phyloP scores from a whole-genome alignment of 2,329 filamentous ascomycete species.

The Blumeria graminis region DNA sequence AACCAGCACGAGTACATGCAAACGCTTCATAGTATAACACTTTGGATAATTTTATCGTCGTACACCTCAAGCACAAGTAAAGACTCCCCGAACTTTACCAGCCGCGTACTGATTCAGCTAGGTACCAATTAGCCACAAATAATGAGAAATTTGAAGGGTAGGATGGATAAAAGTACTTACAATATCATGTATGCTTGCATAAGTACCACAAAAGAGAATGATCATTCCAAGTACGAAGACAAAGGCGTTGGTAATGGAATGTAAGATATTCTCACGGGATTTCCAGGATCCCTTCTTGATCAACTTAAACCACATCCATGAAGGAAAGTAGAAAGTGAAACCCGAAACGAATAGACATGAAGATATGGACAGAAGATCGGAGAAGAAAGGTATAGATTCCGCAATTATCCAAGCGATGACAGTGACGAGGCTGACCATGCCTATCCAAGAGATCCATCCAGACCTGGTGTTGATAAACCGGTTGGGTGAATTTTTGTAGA shows the following conservation, averaged over 20 bases:
- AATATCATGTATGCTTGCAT: constrained; percentile 1
- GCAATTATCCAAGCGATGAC: constrained; percentile 41
- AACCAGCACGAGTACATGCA: no score
- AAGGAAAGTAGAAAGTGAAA: constrained; percentile 12
- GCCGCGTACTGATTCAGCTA: not conserved
- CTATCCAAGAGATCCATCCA: constrained; percentile 25
- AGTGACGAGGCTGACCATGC: constrained; percentile 30
- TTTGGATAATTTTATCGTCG: no score
- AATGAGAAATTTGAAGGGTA: not conserved
- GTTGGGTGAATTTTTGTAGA: constrained; percentile 9
- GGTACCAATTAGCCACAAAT: not conserved
- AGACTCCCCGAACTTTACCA: not conserved
- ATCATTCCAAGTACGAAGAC: not conserved
- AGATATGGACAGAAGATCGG: constrained; percentile 31
- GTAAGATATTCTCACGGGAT: not conserved
- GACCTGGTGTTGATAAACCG: constrained; percentile 7
- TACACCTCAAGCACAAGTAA: not conserved
- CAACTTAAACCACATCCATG: constrained; percentile 10
- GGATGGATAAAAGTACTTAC: not conserved
- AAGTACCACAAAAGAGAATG: not conserved
- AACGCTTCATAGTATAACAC: no score
- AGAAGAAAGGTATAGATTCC: constrained; percentile 45
- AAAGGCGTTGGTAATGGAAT: not conserved
- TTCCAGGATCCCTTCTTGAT: constrained; percentile 1
- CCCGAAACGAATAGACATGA: constrained; percentile 19